These are phyloP conservation scores for Coniochaeta sp. DNA, from an alignment of 2,329 filamentous ascomycete genomes.

Conservation along the genomic window DNA sequence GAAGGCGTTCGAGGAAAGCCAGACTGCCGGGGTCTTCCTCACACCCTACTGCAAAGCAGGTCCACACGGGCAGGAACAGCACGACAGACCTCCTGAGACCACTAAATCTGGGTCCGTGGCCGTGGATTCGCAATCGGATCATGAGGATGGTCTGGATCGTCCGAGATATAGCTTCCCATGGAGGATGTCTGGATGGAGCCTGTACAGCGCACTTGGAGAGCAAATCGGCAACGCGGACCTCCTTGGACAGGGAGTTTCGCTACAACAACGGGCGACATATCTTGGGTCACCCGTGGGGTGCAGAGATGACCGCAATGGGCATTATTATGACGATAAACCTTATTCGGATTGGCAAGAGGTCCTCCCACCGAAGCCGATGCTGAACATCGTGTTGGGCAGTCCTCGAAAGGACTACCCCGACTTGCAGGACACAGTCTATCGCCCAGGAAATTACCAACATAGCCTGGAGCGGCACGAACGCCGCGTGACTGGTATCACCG, in stretches of 20 bases:
- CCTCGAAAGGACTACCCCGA: neutral
- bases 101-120: too few relatives aligned
- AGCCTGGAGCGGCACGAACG: too few relatives aligned
- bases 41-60: too few relatives aligned
- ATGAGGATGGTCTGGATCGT: too few relatives aligned
- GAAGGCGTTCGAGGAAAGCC: too few relatives aligned
- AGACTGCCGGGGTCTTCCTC: too few relatives aligned
- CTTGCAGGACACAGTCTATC: neutral
- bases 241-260: neutral
- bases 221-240: neutral
- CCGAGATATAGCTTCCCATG: too few relatives aligned
- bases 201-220: neutral
- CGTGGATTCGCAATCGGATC: too few relatives aligned
- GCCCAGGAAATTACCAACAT: neutral
- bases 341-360: neutral
- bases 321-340: neutral
- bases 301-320: neutral
- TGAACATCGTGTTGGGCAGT: neutral
- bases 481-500: too few relatives aligned
- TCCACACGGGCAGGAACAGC: too few relatives aligned
- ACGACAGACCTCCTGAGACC: too few relatives aligned
- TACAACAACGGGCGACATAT: neutral
- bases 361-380: neutral
- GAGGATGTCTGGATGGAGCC: too few relatives aligned
- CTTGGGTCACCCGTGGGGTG: neutral